Percentiles rank a stretch among this genome's conserved stretches.
These are phyloP conservation scores for Ganoderma boninense DNA, from an alignment of 1,284 basidiomycete species.

Conservation along the genomic window DNA sequence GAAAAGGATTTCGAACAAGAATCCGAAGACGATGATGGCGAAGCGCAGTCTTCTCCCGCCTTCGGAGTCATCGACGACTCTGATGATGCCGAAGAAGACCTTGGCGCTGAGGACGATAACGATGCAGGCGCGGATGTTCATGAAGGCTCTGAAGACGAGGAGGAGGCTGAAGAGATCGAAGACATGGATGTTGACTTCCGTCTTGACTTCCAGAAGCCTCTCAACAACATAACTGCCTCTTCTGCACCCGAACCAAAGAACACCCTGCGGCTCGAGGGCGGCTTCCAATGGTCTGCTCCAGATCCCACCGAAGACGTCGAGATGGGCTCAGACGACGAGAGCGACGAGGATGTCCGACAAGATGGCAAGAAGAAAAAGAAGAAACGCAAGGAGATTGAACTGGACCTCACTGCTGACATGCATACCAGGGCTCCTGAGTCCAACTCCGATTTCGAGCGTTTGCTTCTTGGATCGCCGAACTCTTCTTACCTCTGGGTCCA, in stretches of 20 bases:
- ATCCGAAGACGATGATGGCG: conserved; percentile 43
- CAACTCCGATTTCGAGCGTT: conserved; percentile 92
- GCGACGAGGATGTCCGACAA: conserved; percentile 57
- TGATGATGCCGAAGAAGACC: conserved; percentile 40
- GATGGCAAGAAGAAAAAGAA: conserved; percentile 69
- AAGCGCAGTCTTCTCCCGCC: conserved; percentile 31
- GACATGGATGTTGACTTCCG: conserved; percentile 48
- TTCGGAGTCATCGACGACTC: conserved; percentile 44
- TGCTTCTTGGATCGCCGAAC: conserved; percentile 95
- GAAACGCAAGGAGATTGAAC: conserved; percentile 75
- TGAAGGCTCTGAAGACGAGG: conserved; percentile 46
- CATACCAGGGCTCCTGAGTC: conserved; percentile 90
- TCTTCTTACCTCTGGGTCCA: conserved; percentile 99
- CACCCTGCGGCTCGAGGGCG: conserved; percentile 61
- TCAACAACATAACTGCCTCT: neutral
- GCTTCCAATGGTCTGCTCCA: conserved; percentile 76
- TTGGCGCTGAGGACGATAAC: conserved; percentile 32
- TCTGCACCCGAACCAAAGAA: conserved; percentile 24
- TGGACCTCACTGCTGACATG: conserved; percentile 88
- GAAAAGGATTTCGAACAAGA: conserved; percentile 58
- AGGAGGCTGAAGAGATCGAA: conserved; percentile 36
- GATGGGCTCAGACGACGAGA: conserved; percentile 50
- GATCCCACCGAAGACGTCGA: conserved; percentile 46
- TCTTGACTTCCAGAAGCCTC: conserved; percentile 26
- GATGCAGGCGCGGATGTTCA: conserved; percentile 33